Base-by-base conservation (phyloP, 345 rosid genomes). In the Noccaea caerulescens region DNA sequence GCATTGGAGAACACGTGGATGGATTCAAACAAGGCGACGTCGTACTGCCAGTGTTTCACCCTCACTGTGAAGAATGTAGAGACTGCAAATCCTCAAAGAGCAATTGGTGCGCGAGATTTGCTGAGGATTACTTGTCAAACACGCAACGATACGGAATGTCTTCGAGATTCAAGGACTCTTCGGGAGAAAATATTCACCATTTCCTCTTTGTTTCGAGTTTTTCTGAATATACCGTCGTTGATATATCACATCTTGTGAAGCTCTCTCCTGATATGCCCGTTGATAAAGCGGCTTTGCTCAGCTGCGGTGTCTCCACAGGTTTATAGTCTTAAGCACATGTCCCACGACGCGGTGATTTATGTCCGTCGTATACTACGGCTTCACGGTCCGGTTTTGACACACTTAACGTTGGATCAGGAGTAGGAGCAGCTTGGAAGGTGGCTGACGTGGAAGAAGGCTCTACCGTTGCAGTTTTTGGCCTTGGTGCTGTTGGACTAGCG, bases 301-400 rank as follows among this genome's bases (percentile, higher is more conserved):
- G 92, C 71, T 89, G 92, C 25, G 85, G 93, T n/a, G 84, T 86
- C 10, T 77, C 89, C 46, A 87, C 90, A 5, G 89, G 96, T 85
- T 34, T 53, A 47, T 10, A 9, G 30, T 62, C 10, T 10, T 30
- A 23, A 23, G 27, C 27, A 25, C 3, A 25, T 3, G 1, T 25
- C 30, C 30, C 30, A 25, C 30, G 30, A 25, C 30, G 30, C 30
- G 30, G 30, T 25, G 30, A 3, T 25, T 25, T 25, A 25, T 25
- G 30, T 25, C 30, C 30, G 30, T 25, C 30, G 30, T 25, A 2
- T 3, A 25, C 3, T 25, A 25, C 30, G 30, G 30, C 30, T 25
- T 25, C 3, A 2, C 30, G 30, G 30, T 25, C 30, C 30, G 30
- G 30, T 1, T 25, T 25, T 25, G 30, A 25, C 30, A 25, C 30